Evolutionary conservation across 805 yeast species (phyloP), one percentile per base, ranked within the genome.

Genomic region (Cyberlindnera misumaiensis): DNA sequence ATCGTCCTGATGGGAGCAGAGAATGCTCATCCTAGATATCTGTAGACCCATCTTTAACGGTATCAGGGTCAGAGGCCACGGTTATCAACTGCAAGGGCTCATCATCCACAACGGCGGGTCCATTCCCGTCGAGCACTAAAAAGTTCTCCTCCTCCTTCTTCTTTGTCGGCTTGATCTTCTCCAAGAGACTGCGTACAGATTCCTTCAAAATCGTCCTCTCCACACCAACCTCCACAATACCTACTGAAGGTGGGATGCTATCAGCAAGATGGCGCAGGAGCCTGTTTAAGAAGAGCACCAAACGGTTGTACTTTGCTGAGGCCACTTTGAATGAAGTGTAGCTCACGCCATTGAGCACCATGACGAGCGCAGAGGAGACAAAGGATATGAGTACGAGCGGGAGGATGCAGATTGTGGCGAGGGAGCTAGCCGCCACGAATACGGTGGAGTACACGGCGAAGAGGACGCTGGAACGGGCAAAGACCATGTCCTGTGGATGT

Each of bases 211-310:
- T 12, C 13, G 9, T 13, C 18, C 12, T 12, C 3, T n/a, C 22
- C 11, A 16, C 29, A 8, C 7, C 14, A n/a, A 47, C 41, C 33
- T 55, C 59, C 13, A 36, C 41, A 13, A 41, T 34, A 8, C 58
- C 59, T 17, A 56, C 57, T 15, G 57, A 53, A 8, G 60, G 59
- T 9, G 60, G 60, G 25, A 56, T 47, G 35, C 41, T 47, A 31
- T 47, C 55, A 45, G 49, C 52, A 50, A 49, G 38, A 28, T 40
- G 45, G 41, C 56, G 51, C 26, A 49, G 47, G n/a, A 49, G 27
- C 13, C 48, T 51, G 39, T 52, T 52, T 27, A 55, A 41, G 29
- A 55, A 48, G 25, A 52, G 35, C 4, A 53, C 57, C 2, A 50
- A 44, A 14, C 45, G 49, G 43, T 48, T 49, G 38, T 52, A 55